A percentile compares a stretch with the other conserved stretches of the same genome.
phyloP scores from a whole-genome alignment of 352 stramenopile species.

The Phytopythium cucurbitacearum region DNA sequence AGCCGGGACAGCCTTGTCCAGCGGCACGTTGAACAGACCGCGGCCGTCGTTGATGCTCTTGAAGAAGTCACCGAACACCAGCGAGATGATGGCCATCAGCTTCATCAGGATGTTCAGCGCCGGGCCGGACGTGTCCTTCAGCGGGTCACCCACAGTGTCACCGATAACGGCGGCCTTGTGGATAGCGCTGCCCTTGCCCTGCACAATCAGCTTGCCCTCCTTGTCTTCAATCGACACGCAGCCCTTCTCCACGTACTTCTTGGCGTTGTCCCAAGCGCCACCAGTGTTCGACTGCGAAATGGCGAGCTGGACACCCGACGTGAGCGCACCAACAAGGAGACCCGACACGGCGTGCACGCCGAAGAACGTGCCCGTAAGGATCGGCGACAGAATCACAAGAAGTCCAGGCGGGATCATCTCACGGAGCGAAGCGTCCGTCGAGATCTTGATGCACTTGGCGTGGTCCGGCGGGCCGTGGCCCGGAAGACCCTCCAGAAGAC shows the following conservation, averaged over 20 bases:
- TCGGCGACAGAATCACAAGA: constrained; percentile 98
- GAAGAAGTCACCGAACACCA: constrained; percentile 99
- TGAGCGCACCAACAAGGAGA: constrained; percentile 94
- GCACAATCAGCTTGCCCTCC: constrained; percentile 88
- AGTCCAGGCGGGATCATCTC: constrained; percentile 99
- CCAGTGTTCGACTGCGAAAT: constrained; percentile 99
- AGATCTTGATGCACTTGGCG: constrained; percentile 98
- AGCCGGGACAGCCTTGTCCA: constrained; percentile 13
- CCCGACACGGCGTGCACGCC: constrained; percentile 97
- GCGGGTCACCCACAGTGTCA: constrained; percentile 99
- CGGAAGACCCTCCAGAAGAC: constrained; percentile 93
- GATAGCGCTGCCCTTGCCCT: constrained; percentile 95
- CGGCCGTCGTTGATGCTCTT: constrained; percentile 96
- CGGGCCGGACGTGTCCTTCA: constrained; percentile 99
- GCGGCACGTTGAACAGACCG: constrained; percentile 90
- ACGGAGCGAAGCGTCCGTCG: constrained; percentile 96
- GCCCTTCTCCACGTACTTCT: constrained; percentile 99
- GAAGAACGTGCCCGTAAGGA: constrained; percentile 98
- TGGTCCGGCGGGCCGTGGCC: constrained; percentile 84
- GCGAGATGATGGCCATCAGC: constrained; percentile 98
- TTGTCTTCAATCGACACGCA: constrained; percentile 89
- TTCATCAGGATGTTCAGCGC: constrained; percentile 99
- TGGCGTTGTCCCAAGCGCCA: constrained; percentile 99
- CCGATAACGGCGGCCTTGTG: constrained; percentile 98
- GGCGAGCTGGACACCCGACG: constrained; percentile 97